These are phyloP conservation scores for Aureobasidium lini DNA, from an alignment of 2,329 filamentous ascomycete species.

Conservation along the genomic window DNA sequence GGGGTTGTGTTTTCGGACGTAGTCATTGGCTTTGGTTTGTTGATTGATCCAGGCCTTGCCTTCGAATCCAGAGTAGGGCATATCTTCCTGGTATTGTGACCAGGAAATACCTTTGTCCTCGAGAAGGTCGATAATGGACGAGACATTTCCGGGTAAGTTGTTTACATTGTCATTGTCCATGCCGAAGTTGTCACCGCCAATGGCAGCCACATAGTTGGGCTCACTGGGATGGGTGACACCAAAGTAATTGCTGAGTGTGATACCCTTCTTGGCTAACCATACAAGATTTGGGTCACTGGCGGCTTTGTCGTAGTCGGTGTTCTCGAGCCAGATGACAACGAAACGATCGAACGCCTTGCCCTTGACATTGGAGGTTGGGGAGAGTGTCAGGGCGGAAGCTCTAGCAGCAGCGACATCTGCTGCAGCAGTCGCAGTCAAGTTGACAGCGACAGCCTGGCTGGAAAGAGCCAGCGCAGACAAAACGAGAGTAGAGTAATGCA, in stretches of 20 bases:
- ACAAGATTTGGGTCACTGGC: constrained; percentile 53
- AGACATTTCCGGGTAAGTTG: constrained; percentile 33
- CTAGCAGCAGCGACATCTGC: constrained; percentile 48
- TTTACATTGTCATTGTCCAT: constrained; percentile 61
- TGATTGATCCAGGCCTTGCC: constrained; percentile 57
- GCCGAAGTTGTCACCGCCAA: constrained; percentile 66
- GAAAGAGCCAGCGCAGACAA: constrained; percentile 23
- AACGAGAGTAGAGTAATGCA: constrained; percentile 16
- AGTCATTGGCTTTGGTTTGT: constrained; percentile 60
- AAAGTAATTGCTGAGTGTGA: constrained; percentile 49
- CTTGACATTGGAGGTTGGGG: constrained; percentile 56
- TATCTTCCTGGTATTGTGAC: constrained; percentile 67
- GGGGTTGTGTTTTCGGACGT: constrained; percentile 76
- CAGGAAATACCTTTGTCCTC: constrained; percentile 37
- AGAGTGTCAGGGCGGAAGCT: constrained; percentile 53
- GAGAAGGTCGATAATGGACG: constrained; percentile 34
- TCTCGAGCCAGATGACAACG: constrained; percentile 70
- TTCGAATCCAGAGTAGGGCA: constrained; percentile 67
- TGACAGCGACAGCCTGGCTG: constrained; percentile 23
- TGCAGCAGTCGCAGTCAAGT: constrained; percentile 43
- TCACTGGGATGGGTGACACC: constrained; percentile 62
- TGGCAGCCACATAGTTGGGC: constrained; percentile 66
- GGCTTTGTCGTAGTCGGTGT: constrained; percentile 61
- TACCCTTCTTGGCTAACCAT: constrained; percentile 54
- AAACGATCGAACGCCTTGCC: constrained; percentile 68